Evolutionary conservation across 495 filamentous ascomycete genomes (phyloP).

Genomic region (Penicillium dipodomyicola): DNA sequence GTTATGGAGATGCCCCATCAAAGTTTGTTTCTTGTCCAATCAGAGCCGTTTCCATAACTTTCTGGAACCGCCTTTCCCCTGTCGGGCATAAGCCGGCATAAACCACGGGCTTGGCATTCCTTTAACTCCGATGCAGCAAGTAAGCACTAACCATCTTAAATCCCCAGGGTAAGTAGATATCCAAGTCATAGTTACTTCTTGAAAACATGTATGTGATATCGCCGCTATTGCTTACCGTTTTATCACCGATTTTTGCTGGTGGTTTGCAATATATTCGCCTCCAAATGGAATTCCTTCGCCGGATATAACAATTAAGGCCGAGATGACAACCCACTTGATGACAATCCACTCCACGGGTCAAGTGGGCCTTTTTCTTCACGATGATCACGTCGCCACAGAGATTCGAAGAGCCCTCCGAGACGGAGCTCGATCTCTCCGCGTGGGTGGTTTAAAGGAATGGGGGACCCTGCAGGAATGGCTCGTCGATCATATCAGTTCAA

Average conservation of each 20-base stretch:
- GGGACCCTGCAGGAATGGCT: not conserved
- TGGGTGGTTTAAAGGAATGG: constrained; percentile 13
- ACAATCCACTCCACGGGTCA: constrained; percentile 13
- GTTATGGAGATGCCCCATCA: not conserved
- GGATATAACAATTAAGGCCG: constrained; percentile 22
- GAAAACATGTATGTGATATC: not conserved
- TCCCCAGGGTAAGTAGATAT: not conserved
- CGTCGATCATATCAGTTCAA: not conserved
- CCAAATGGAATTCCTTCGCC: not conserved
- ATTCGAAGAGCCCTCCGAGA: constrained; percentile 5
- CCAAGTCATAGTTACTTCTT: not conserved
- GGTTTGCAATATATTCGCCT: not conserved
- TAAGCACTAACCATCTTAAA: not conserved
- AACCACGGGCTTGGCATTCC: not conserved
- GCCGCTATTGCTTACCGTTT: not conserved
- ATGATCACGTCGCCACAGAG: not conserved
- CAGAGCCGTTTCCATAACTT: not conserved
- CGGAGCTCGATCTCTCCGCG: not conserved
- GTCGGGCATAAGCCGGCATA: not conserved
- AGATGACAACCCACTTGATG: constrained; percentile 17
- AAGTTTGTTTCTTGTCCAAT: not conserved
- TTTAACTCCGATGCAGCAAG: not conserved
- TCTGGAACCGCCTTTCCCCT: not conserved
- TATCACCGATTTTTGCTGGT: not conserved
- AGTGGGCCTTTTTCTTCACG: constrained; percentile 10